Evolutionary conservation across 2,329 filamentous ascomycete species (phyloP), one percentile per base, ranked within the genome.

Genomic region (Botrytis byssoidea): DNA sequence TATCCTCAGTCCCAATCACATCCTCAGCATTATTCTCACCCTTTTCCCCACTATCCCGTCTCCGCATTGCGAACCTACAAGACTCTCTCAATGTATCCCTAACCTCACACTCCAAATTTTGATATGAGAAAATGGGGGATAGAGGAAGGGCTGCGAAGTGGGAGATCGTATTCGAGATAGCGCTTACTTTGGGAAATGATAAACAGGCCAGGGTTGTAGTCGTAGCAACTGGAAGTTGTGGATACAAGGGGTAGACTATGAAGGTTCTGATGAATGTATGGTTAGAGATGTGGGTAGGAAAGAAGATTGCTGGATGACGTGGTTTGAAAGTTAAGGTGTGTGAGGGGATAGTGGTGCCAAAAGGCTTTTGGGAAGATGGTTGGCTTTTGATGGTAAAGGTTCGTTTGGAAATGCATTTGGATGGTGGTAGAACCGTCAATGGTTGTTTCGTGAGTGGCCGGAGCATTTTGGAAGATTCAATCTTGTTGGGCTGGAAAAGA

Each of bases 301-400:
- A 55, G 51, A 55, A 29, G 6, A 29, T 14, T 16, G 12, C 6
- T 5, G n/a, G 51, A 29, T 16, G 14, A 18, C 7, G 6, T 18
- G 1, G 0, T 29, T 55, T 55, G 14, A 1, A 4, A 18, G 12
- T 18, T 7, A 29, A 29, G 14, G 12, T 29, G 51, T 5, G n/a
- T n/a, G 51, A 55, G 25, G n/a, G 0, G 0, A 9, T 29, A 16
- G 5, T 29, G 51, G n/a, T 18, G 14, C 0, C 1, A 18, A 4
- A 8, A 1, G 2, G 51, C 1, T 5, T 18, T 1, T 29, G n/a
- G 0, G n/a, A 3, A 8, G 0, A 29, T 29, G n/a, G 6, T 55
- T 18, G n/a, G 14, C 51, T 55, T 29, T 29, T 18, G 14, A 55
- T 55, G 14, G 51, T 29, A 6, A 55, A 55, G 14, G n/a, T 18